These are phyloP conservation scores for Camelina hispida DNA, from an alignment of 345 rosid species.

Conservation along the genomic window DNA sequence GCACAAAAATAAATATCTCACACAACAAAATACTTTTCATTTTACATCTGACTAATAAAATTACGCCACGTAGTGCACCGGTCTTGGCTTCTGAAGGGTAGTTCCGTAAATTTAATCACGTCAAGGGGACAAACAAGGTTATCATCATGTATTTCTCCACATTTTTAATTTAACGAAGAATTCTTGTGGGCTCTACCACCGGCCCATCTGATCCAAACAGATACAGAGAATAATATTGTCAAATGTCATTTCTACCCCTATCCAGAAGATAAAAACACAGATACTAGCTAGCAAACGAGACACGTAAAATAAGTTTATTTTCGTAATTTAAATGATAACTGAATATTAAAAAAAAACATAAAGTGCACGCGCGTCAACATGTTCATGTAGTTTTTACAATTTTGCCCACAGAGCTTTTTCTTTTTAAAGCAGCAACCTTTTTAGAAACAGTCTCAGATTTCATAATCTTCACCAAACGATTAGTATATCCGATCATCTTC, in stretches of 20 bases:
- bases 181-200: slow-evolving; percentile 39
- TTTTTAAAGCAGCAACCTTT: background rate
- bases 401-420: slow-evolving; percentile 8
- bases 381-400: slow-evolving; percentile 21
- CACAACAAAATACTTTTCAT: background rate
- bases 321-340: background rate
- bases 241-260: slow-evolving; percentile 26
- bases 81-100: background rate
- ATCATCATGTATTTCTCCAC: slow-evolving; percentile 30
- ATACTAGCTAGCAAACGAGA: background rate
- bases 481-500: too few relatives aligned
- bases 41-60: slow-evolving; percentile 2
- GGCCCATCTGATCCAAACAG: slow-evolving; percentile 49
- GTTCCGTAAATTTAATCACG: background rate
- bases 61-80: slow-evolving; percentile 14
- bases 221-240: background rate
- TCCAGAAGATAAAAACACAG: too few relatives aligned
- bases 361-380: slow-evolving; percentile 51
- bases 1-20: background rate
- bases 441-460: slow-evolving; percentile 9
- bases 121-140: background rate
- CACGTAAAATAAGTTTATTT: slow-evolving; percentile 2
- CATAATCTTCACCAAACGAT: slow-evolving; percentile 22
- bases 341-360: background rate
- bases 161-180: slow-evolving; percentile 31